phyloP scores from a whole-genome alignment of 208 protist genomes.

The Spongospora subterranea region DNA sequence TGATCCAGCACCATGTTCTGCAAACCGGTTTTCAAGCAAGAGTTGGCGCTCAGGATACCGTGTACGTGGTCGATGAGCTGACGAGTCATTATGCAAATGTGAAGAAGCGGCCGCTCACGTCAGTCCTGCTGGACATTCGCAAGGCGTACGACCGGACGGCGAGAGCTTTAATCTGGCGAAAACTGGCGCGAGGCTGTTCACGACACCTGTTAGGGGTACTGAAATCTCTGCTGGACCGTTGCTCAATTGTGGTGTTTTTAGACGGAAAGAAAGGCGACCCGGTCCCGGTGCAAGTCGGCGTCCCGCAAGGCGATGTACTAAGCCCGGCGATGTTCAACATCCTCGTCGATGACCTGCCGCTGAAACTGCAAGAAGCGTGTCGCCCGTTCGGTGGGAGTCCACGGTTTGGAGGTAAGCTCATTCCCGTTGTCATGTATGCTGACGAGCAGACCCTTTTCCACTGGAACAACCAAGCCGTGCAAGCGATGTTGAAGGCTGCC shows the following conservation, averaged over 20 bases:
- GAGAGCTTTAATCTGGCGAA: neutral
- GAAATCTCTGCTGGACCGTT: neutral
- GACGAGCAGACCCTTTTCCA: slow-evolving; percentile 2
- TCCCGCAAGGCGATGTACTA: slow-evolving; percentile 16
- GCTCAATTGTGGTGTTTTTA: neutral
- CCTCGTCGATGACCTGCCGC: slow-evolving; percentile 15
- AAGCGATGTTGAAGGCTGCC: neutral
- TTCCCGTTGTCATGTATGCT: neutral
- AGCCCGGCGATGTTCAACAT: slow-evolving; percentile 14
- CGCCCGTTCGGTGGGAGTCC: neutral
- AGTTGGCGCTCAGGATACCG: neutral
- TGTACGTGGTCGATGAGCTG: slow-evolving; percentile 19
- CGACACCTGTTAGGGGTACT: neutral
- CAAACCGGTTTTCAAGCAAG: slow-evolving; percentile 23
- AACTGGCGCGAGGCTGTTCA: neutral
- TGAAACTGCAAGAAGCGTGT: neutral
- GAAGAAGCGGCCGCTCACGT: neutral
- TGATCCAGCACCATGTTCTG: neutral
- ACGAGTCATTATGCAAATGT: neutral
- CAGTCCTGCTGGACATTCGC: slow-evolving; percentile 27
- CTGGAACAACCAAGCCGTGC: neutral
- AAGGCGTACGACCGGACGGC: slow-evolving; percentile 43
- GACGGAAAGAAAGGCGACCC: neutral
- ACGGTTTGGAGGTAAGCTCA: neutral
- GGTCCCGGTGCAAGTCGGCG: neutral